phyloP scores from a whole-genome alignment of 1,139 yeast species.

The Suhomyces chickasaworum region DNA sequence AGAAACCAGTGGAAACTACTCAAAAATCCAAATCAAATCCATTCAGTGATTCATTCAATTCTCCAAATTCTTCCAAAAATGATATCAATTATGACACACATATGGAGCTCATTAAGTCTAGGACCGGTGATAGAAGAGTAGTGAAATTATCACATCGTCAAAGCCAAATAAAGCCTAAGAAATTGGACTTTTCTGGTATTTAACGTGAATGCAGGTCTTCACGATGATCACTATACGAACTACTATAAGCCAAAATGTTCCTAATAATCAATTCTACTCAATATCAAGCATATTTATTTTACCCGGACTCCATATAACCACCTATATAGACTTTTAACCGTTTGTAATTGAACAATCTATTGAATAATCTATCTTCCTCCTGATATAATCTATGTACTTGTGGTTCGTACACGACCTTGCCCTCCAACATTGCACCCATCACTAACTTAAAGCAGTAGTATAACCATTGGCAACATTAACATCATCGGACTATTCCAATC shows the following conservation, averaged over 20 bases:
- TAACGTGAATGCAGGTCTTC: slow-evolving; percentile 14
- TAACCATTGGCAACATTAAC: not conserved
- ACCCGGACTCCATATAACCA: not conserved
- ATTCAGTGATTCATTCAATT: slow-evolving; percentile 11
- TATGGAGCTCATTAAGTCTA: slow-evolving; percentile 40
- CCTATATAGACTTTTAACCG: not conserved
- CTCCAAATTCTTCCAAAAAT: slow-evolving; percentile 8
- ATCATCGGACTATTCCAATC: not conserved
- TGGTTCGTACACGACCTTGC: slow-evolving; percentile 3
- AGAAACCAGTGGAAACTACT: not conserved
- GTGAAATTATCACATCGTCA: slow-evolving; percentile 39
- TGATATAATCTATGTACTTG: not conserved
- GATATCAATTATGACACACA: slow-evolving; percentile 39
- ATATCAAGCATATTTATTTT: not conserved
- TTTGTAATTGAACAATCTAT: not conserved
- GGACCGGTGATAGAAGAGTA: slow-evolving; percentile 41
- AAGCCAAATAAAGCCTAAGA: slow-evolving; percentile 42
- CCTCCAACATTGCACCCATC: slow-evolving; percentile 6
- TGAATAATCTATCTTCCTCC: too few relatives aligned
- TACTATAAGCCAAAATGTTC: not conserved
- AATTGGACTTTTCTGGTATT: slow-evolving; percentile 33
- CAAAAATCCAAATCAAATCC: slow-evolving; percentile 9
- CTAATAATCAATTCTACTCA: too few relatives aligned
- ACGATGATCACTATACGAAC: not conserved
- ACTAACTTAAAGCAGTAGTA: not conserved